phyloP scores from a whole-genome alignment of 176 grass and related monocot genomes.

The Oryza longistaminata region DNA sequence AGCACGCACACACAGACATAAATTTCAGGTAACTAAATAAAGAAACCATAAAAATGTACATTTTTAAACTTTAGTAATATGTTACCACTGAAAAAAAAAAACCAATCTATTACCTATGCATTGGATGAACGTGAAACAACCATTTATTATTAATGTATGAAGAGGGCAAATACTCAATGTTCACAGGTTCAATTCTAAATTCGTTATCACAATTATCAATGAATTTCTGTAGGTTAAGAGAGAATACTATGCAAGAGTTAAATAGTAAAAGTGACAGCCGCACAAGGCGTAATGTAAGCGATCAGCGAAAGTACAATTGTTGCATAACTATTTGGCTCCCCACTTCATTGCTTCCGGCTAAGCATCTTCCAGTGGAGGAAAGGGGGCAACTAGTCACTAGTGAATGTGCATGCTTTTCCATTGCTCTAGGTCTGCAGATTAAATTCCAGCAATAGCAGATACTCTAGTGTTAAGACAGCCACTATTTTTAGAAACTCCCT shows the following conservation, averaged over 20 bases:
- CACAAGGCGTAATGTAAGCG: neutral
- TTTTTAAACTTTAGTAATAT: slow-evolving; percentile 1
- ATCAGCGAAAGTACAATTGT: neutral
- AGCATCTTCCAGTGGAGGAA: neutral
- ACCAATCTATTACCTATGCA: neutral
- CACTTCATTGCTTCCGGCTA: neutral
- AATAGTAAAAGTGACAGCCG: neutral
- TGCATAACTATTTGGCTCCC: neutral
- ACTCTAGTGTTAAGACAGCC: neutral
- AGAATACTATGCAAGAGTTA: neutral
- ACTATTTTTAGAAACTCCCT: neutral
- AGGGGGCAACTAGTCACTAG: neutral
- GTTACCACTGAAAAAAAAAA: neutral
- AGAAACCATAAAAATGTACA: neutral
- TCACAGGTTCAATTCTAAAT: neutral
- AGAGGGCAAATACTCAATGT: neutral
- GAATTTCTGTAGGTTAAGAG: neutral
- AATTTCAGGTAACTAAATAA: neutral
- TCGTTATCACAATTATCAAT: neutral
- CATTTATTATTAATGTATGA: neutral
- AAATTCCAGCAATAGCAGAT: neutral
- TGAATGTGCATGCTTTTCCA: neutral
- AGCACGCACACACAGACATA: neutral
- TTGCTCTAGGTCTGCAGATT: neutral
- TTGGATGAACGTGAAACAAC: neutral